Conservation (phyloP, 2,329 filamentous ascomycete species). For the Pseudophaeomoniella oleicola region DNA sequence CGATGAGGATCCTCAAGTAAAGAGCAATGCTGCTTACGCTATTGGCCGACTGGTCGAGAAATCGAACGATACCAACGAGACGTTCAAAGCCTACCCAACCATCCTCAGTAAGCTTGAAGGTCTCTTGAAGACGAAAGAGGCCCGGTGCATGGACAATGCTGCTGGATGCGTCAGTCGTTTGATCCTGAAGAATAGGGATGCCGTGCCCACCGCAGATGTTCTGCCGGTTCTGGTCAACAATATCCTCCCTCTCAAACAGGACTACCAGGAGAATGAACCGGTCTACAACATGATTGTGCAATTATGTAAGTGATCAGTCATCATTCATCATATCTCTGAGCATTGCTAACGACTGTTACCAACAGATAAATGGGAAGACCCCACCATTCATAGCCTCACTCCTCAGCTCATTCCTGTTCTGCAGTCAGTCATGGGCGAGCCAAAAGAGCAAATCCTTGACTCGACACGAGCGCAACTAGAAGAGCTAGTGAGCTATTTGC, state of each 20-base stretch:
- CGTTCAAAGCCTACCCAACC: slow-evolving; percentile 58
- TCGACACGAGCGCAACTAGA: slow-evolving; percentile 30
- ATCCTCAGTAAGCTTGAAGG: slow-evolving; percentile 80
- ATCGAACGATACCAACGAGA: slow-evolving; percentile 58
- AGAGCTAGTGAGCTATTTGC: slow-evolving; percentile 33
- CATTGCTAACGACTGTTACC: neutral
- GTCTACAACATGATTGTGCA: slow-evolving; percentile 82
- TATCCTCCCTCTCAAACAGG: slow-evolving; percentile 75
- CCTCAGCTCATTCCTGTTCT: slow-evolving; percentile 31
- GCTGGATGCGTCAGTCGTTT: slow-evolving; percentile 83
- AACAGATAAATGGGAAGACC: slow-evolving; percentile 30
- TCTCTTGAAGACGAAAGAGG: slow-evolving; percentile 61
- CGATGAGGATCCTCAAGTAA: slow-evolving; percentile 81
- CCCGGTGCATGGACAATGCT: slow-evolving; percentile 81
- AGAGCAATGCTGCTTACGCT: slow-evolving; percentile 90
- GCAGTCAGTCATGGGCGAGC: slow-evolving; percentile 29
- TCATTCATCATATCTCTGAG: neutral
- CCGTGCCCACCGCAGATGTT: slow-evolving; percentile 65
- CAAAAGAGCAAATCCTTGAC: slow-evolving; percentile 31
- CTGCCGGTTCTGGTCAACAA: slow-evolving; percentile 59
- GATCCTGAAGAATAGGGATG: slow-evolving; percentile 78
- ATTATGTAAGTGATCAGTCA: slow-evolving; percentile 50
- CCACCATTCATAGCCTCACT: slow-evolving; percentile 29
- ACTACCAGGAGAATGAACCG: slow-evolving; percentile 92
- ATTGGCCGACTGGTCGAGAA: slow-evolving; percentile 72